phyloP scores from a whole-genome alignment of 75 land plant genomes.

The Sequoiadendron giganteum region DNA sequence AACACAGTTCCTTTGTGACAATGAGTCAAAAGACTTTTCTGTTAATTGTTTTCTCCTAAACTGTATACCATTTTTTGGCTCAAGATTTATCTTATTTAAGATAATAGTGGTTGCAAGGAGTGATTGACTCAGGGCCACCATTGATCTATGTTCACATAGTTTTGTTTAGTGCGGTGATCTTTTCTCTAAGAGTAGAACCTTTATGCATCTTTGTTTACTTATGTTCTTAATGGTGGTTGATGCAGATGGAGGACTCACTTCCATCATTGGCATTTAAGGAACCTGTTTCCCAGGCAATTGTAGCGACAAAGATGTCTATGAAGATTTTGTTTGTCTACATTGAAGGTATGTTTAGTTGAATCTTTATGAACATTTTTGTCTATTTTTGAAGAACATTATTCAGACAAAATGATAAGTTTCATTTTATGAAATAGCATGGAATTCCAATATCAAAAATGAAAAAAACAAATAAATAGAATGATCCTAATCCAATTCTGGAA shows the following conservation, averaged over 20 bases:
- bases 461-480: neutral
- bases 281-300: neutral
- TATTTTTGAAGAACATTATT: neutral
- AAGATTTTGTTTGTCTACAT: conserved; percentile 8
- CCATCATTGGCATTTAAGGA: neutral
- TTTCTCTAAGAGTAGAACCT: neutral
- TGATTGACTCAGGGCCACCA: neutral
- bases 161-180: neutral
- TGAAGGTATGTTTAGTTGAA: conserved; percentile 4
- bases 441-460: neutral
- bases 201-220: neutral
- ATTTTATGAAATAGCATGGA: neutral
- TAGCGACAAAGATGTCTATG: neutral
- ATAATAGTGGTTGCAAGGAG: neutral
- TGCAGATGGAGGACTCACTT: neutral
- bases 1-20: neutral
- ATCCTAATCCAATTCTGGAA: neutral
- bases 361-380: neutral
- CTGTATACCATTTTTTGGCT: neutral
- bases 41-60: neutral
- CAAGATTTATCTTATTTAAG: neutral
- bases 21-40: neutral
- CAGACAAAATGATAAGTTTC: neutral
- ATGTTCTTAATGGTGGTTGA: neutral
- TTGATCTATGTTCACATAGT: neutral